Evolutionary conservation across 139 green algal species (phyloP).

Genomic region (Tetratostichococcus sp.): DNA sequence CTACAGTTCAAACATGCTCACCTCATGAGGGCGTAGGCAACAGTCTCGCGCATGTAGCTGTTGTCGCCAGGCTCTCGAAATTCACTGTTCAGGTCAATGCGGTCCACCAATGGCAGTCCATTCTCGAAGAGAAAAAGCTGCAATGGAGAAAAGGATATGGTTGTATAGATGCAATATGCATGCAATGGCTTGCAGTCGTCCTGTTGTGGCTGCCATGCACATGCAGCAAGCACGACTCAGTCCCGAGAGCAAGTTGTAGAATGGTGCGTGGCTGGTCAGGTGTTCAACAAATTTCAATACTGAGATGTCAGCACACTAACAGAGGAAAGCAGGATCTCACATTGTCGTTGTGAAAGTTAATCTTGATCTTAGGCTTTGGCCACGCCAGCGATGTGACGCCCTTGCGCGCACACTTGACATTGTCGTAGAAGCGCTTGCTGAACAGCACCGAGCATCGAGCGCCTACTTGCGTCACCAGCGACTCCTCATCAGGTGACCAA

Average conservation of each 20-base stretch:
- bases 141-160: too few relatives aligned
- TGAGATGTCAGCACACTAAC: not conserved
- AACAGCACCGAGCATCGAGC: slow-evolving; percentile 33
- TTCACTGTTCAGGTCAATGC: slow-evolving; percentile 16
- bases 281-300: too few relatives aligned
- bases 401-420: slow-evolving; percentile 19
- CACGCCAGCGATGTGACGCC: slow-evolving; percentile 54
- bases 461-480: slow-evolving; percentile 20
- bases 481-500: slow-evolving; percentile 32
- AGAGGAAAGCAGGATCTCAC: not conserved
- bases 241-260: too few relatives aligned
- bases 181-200: too few relatives aligned
- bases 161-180: too few relatives aligned
- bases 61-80: slow-evolving; percentile 73
- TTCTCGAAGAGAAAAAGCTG: slow-evolving; percentile 14
- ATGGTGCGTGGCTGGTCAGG: too few relatives aligned
- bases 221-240: too few relatives aligned
- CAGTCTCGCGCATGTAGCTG: slow-evolving; percentile 70
- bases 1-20: too few relatives aligned
- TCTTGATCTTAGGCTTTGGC: slow-evolving; percentile 81
- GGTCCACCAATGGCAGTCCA: not conserved
- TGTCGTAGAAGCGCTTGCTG: slow-evolving; percentile 63
- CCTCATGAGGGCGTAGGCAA: slow-evolving; percentile 40
- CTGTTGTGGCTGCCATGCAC: too few relatives aligned
- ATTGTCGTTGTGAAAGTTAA: slow-evolving; percentile 33